A percentile compares a stretch with the other conserved stretches of the same genome.
Evolutionary conservation across 345 rosid genomes (phyloP).

Genomic region (Pistacia vera): DNA sequence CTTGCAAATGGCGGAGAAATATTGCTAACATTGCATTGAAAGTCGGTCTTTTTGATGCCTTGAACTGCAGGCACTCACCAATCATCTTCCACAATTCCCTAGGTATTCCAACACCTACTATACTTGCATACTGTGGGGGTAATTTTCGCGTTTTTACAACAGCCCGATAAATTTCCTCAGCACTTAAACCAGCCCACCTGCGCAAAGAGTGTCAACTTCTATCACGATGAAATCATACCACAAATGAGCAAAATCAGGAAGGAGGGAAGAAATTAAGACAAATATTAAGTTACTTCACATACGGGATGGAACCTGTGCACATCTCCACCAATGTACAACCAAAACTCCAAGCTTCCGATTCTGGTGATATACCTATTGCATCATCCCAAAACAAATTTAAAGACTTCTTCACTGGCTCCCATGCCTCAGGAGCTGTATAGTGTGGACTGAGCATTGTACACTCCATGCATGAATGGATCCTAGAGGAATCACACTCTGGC

Average conservation of each 20-base stretch:
- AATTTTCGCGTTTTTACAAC: slow-evolving; percentile 79
- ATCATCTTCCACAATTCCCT: slow-evolving; percentile 97
- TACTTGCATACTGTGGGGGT: slow-evolving; percentile 97
- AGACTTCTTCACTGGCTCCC: slow-evolving; percentile 96
- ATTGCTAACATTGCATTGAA: slow-evolving; percentile 89
- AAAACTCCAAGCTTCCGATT: slow-evolving; percentile 99
- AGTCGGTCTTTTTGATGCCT: slow-evolving; percentile 84
- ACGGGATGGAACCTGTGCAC: slow-evolving; percentile 99
- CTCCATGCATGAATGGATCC: slow-evolving; percentile 79
- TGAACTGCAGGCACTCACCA: slow-evolving; percentile 96
- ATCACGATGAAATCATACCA: slow-evolving; percentile 9
- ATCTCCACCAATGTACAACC: slow-evolving; percentile 98
- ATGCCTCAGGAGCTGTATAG: slow-evolving; percentile 95
- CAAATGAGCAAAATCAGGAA: slow-evolving; percentile 9
- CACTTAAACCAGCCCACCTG: slow-evolving; percentile 96
- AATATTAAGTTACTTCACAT: slow-evolving; percentile 44
- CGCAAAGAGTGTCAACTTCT: slow-evolving; percentile 19
- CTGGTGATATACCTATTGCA: slow-evolving; percentile 80
- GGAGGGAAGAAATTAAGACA: slow-evolving; percentile 5
- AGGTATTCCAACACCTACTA: slow-evolving; percentile 97
- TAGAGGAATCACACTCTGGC: slow-evolving; percentile 62
- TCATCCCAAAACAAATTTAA: slow-evolving; percentile 92
- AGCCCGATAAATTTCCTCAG: slow-evolving; percentile 87
- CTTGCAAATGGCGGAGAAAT: slow-evolving; percentile 91
- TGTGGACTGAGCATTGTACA: slow-evolving; percentile 86